These are phyloP conservation scores for Eucalyptus curtisii DNA, from an alignment of 345 rosid species.

Conservation along the genomic window DNA sequence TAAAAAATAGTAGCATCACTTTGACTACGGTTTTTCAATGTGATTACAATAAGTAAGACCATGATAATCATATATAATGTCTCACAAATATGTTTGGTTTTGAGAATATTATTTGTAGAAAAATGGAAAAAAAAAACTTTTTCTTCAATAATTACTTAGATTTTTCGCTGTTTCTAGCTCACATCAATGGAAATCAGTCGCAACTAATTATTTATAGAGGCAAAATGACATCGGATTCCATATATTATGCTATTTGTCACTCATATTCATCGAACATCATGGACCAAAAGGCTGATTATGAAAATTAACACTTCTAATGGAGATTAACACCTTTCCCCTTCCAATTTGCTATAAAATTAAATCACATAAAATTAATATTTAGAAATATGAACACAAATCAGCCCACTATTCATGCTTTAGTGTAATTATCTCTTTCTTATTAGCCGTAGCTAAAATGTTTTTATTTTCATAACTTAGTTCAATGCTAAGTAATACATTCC, in stretches of 20 bases:
- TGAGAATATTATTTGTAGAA: not conserved
- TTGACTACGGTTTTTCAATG: not conserved
- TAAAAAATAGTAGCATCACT: not conserved
- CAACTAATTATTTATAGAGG: not conserved
- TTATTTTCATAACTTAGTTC: not conserved
- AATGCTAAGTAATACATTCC: not conserved
- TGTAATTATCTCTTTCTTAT: not conserved
- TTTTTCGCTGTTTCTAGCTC: not conserved
- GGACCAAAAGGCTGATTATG: not conserved
- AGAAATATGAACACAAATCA: not conserved
- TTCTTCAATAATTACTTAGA: not conserved
- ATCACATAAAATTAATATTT: not conserved
- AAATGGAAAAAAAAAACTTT: not conserved
- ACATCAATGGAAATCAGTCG: not conserved
- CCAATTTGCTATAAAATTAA: not conserved
- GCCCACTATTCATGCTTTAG: not conserved
- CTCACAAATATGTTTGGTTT: not conserved
- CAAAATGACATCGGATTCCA: not conserved
- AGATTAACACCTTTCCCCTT: not conserved
- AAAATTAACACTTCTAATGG: no score
- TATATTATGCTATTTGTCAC: not conserved
- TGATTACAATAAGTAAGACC: not conserved
- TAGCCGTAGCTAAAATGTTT: not conserved
- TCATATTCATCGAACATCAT: not conserved
- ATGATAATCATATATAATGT: not conserved